A percentile compares a stretch with the other conserved stretches of the same genome.
Evolutionary conservation across 257 asterid genomes (phyloP).

Genomic region (Jasminum sambac): DNA sequence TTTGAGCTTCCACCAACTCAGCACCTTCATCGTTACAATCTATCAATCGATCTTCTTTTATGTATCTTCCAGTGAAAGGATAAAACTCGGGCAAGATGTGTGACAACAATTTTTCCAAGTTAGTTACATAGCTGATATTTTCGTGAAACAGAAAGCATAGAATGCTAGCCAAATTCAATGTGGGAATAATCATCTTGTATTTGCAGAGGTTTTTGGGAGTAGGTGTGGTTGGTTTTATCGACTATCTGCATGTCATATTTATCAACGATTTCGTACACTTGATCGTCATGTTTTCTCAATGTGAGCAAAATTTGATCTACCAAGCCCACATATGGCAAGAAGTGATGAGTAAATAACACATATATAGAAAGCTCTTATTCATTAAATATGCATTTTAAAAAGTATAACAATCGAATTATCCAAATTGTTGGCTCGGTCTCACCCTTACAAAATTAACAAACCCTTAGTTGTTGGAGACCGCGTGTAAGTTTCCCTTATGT

Average conservation of each 20-base stretch:
- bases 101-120: conserved; percentile 9
- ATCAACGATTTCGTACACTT: background rate
- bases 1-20: conserved; percentile 25
- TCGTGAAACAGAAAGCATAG: background rate
- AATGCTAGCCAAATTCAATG: background rate
- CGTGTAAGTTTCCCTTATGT: no score
- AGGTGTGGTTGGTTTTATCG: conserved; percentile 17
- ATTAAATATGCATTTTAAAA: no score
- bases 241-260: background rate
- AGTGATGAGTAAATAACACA: no score
- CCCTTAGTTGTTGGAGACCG: no score
- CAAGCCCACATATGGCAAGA: no score
- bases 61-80: conserved; percentile 26
- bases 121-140: background rate
- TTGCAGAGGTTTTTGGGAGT: conserved; percentile 6
- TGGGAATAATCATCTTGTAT: background rate
- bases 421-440: no score
- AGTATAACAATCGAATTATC: no score
- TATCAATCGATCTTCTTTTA: conserved; percentile 2
- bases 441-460: no score
- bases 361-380: no score
- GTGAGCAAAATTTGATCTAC: no score
- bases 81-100: conserved; percentile 13
- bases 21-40: conserved; percentile 27
- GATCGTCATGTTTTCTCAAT: no score